Conservation (phyloP, 163 green algal genomes). For the Picocystis sp. region DNA sequence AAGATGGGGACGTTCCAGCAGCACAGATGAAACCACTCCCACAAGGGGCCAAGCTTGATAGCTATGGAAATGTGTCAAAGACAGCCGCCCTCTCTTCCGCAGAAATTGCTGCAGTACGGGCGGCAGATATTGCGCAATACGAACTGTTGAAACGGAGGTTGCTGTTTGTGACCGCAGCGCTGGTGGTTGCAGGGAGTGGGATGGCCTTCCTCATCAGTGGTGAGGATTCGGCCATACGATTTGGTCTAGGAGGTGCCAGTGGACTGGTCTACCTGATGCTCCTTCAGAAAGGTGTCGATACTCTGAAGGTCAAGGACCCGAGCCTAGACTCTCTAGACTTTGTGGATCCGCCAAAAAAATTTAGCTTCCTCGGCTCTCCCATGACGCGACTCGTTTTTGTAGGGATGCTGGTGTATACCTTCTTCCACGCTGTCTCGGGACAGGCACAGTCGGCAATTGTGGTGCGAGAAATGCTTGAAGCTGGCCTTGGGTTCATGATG, state of each 20-base stretch:
- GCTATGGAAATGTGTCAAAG: no score
- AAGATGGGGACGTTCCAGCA: constrained; percentile 18
- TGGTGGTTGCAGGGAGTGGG: constrained; percentile 31
- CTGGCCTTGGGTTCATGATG: no score
- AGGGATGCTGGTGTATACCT: no score
- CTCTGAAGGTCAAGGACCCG: constrained; percentile 5
- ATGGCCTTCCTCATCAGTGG: constrained; percentile 20
- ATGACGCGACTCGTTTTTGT: no score
- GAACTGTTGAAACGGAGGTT: constrained; percentile 39
- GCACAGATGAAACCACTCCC: constrained; percentile 44
- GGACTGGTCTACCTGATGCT: constrained; percentile 55
- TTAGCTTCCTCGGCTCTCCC: no score
- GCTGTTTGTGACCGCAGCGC: constrained; percentile 32
- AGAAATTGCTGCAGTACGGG: constrained; percentile 37
- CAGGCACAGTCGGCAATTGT: no score
- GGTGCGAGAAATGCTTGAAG: no score
- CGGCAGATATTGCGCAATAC: constrained; percentile 41
- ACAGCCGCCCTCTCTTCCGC: not conserved
- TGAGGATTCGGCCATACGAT: constrained; percentile 41
- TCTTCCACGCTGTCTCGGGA: no score
- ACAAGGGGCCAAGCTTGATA: constrained; percentile 14
- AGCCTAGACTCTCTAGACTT: no score
- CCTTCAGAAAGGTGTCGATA: constrained; percentile 40
- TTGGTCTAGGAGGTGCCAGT: constrained; percentile 37
- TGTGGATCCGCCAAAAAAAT: no score